These are phyloP conservation scores for Phoma sp. DNA, from an alignment of 2,329 filamentous ascomycete species.

Conservation along the genomic window DNA sequence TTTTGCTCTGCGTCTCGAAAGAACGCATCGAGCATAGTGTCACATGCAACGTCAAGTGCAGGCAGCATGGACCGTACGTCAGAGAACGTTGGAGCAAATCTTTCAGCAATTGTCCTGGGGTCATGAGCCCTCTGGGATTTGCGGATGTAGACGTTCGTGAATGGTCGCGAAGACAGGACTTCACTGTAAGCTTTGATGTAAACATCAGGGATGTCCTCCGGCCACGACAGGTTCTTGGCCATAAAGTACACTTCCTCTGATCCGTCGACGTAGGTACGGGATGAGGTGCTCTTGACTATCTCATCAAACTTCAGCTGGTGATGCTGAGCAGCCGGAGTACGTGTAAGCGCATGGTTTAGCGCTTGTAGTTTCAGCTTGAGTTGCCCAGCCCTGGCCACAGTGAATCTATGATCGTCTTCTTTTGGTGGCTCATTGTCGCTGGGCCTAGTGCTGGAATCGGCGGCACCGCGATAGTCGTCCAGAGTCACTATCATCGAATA, in stretches of 20 bases:
- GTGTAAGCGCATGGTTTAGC: conserved; percentile 20
- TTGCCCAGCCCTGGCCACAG: conserved; percentile 25
- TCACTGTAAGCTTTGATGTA: conserved; percentile 29
- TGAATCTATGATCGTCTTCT: conserved; percentile 16
- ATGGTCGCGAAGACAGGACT: conserved; percentile 19
- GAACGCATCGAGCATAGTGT: conserved; percentile 21
- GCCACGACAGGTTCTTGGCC: conserved; percentile 21
- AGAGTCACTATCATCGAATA: conserved; percentile 8
- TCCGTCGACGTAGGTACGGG: conserved; percentile 22
- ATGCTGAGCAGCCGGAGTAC: conserved; percentile 1
- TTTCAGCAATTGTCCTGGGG: not conserved
- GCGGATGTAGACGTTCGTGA: conserved; percentile 21
- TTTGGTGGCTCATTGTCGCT: not conserved
- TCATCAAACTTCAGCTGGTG: conserved; percentile 3
- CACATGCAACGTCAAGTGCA: conserved; percentile 25
- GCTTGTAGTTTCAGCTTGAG: conserved; percentile 30
- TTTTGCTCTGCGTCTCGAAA: conserved; percentile 20
- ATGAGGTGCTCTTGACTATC: not conserved
- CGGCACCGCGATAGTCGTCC: conserved; percentile 1
- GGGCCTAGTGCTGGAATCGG: not conserved
- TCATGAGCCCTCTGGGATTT: not conserved
- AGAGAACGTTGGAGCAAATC: conserved; percentile 30
- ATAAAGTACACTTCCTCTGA: conserved; percentile 29
- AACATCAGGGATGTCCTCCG: conserved; percentile 27
- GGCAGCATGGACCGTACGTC: conserved; percentile 24